Evolutionary conservation across 805 yeast genomes (phyloP).

Genomic region (Kurtzmaniella fragi): DNA sequence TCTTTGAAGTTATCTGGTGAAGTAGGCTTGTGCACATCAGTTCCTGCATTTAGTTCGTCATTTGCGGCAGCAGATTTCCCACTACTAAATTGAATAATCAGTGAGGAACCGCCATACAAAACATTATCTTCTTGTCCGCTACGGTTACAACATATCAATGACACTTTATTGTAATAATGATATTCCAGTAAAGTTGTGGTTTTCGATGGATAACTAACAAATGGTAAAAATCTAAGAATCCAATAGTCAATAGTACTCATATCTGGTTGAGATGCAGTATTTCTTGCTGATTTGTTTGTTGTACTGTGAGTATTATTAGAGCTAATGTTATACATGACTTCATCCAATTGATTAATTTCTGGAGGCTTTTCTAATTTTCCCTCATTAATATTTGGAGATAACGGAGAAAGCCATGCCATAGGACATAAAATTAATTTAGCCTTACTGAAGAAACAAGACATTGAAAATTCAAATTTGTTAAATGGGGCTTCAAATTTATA

Average conservation of each 20-base stretch:
- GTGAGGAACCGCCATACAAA: slow-evolving; percentile 63
- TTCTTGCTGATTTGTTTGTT: background rate
- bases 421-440: slow-evolving; percentile 66
- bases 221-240: slow-evolving; percentile 66
- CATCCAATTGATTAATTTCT: background rate
- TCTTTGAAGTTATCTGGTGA: slow-evolving; percentile 6
- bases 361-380: slow-evolving; percentile 1
- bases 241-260: slow-evolving; percentile 61
- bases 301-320: background rate
- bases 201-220: slow-evolving; percentile 35
- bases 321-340: background rate
- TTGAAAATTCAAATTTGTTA: slow-evolving; percentile 64
- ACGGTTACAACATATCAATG: slow-evolving; percentile 61
- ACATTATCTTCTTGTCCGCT: slow-evolving; percentile 71
- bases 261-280: slow-evolving; percentile 29
- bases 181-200: slow-evolving; percentile 9
- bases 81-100: slow-evolving; percentile 49
- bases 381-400: slow-evolving; percentile 37
- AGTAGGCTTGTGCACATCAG: too few species aligned
- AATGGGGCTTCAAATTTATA: slow-evolving; percentile 80
- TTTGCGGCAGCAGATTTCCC: slow-evolving; percentile 16
- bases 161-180: slow-evolving; percentile 17
- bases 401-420: slow-evolving; percentile 76
- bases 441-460: slow-evolving; percentile 40
- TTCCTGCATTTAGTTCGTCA: slow-evolving; percentile 11